Evolutionary conservation across 495 filamentous ascomycete species (phyloP).

Genomic region (Poronia punctata): DNA sequence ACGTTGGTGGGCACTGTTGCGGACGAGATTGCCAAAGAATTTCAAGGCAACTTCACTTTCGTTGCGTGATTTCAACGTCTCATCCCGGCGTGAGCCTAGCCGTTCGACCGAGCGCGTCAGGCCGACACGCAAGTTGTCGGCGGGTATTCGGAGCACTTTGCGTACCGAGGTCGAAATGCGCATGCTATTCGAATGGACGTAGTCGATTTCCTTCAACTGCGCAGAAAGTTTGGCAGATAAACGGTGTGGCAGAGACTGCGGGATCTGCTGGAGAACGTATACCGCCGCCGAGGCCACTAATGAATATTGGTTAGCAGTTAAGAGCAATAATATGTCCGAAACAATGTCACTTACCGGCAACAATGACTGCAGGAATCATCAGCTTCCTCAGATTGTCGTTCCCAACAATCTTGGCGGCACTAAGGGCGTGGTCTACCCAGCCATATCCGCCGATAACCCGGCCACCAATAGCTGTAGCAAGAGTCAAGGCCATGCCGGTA

Average conservation of each 20-base stretch:
- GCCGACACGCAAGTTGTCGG: constrained; percentile 69
- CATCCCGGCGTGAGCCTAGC: constrained; percentile 66
- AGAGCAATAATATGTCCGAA: background rate
- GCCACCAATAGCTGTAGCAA: constrained; percentile 77
- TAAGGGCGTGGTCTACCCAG: constrained; percentile 83
- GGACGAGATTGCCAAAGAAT: constrained; percentile 81
- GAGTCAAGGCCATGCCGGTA: constrained; percentile 87
- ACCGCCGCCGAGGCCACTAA: constrained; percentile 63
- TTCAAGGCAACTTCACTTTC: constrained; percentile 74
- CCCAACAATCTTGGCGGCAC: constrained; percentile 72
- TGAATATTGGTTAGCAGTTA: constrained; percentile 28
- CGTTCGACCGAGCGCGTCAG: constrained; percentile 78
- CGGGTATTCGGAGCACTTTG: constrained; percentile 77
- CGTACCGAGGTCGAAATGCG: constrained; percentile 79
- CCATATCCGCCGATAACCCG: constrained; percentile 74
- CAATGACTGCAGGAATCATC: constrained; percentile 70
- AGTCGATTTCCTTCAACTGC: constrained; percentile 75
- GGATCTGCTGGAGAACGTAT: constrained; percentile 80
- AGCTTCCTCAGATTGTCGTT: constrained; percentile 73
- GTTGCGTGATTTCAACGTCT: constrained; percentile 65
- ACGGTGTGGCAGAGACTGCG: constrained; percentile 77
- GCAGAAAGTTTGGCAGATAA: constrained; percentile 76
- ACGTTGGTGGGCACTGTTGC: constrained; percentile 64
- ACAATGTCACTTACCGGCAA: constrained; percentile 57
- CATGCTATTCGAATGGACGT: constrained; percentile 78